Evolutionary conservation across 2,329 filamentous ascomycete species (phyloP).

Genomic region (Diplodia intermedia): DNA sequence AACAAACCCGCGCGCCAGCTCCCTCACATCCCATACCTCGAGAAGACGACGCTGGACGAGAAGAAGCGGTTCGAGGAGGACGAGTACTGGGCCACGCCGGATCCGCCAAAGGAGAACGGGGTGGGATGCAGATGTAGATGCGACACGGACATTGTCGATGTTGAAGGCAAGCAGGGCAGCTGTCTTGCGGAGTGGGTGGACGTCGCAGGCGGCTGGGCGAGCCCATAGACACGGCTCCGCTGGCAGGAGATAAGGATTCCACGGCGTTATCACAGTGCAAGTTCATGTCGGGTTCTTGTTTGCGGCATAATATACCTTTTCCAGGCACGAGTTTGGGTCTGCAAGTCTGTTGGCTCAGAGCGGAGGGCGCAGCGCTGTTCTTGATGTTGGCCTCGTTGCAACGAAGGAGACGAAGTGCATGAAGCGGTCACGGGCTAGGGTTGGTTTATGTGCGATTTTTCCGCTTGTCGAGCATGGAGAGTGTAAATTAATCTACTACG

Average conservation of each 20-base stretch:
- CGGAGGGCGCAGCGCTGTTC: constrained; percentile 27
- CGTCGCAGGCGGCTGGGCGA: constrained; percentile 90
- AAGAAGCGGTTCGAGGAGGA: constrained; percentile 90
- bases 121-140: constrained; percentile 96
- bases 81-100: constrained; percentile 91
- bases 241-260: constrained; percentile 11
- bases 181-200: constrained; percentile 97
- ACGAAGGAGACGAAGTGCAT: constrained; percentile 23
- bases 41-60: constrained; percentile 80
- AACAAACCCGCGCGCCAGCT: constrained; percentile 92
- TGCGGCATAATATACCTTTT: constrained; percentile 33
- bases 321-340: constrained; percentile 26
- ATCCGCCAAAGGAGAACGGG: constrained; percentile 89
- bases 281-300: constrained; percentile 32
- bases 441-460: constrained; percentile 24
- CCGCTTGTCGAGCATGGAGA: constrained; percentile 25
- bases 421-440: constrained; percentile 14
- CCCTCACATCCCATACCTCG: constrained; percentile 78
- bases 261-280: constrained; percentile 31
- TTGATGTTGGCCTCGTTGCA: constrained; percentile 21
- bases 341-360: constrained; percentile 29
- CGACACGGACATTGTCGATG: constrained; percentile 96
- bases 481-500: constrained; percentile 32
- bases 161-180: constrained; percentile 96
- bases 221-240: constrained; percentile 52